Percentiles rank a stretch among this genome's conserved stretches.
Evolutionary conservation across 169 alveolate species (phyloP).

Genomic region (Plasmodium gonderi): DNA sequence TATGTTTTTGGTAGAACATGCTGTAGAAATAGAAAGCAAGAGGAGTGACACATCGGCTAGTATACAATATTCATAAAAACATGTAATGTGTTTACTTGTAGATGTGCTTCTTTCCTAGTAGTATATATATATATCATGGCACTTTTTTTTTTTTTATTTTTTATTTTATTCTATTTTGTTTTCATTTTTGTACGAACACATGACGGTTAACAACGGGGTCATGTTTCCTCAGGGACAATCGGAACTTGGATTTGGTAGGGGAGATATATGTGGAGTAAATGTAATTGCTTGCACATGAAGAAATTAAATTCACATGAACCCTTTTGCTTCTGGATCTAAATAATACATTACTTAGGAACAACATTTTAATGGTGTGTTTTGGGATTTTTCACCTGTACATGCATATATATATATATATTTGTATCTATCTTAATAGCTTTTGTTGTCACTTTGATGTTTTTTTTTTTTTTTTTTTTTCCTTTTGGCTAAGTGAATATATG

Average conservation of each 20-base stretch:
- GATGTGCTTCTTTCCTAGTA: too few species aligned
- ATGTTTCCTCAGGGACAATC: conserved; percentile 87
- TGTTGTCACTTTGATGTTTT: neutral
- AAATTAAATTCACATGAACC: conserved; percentile 82
- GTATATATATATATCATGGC: too few species aligned
- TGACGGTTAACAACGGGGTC: conserved; percentile 88
- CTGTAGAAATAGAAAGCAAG: conserved; percentile 11
- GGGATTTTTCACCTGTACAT: neutral
- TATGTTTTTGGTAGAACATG: conserved; percentile 58
- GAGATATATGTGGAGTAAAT: conserved; percentile 86
- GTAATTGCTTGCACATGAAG: conserved; percentile 87
- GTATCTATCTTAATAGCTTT: neutral
- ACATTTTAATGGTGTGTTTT: conserved; percentile 72
- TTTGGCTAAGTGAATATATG: too few species aligned
- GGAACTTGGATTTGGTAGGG: conserved; percentile 83
- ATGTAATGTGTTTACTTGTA: too few species aligned
- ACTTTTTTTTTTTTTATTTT: too few species aligned
- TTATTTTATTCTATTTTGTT: too few species aligned
- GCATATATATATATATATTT: neutral
- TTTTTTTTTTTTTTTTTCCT: neutral
- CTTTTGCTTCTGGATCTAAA: conserved; percentile 87
- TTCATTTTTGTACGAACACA: conserved; percentile 87
- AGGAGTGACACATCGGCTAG: neutral
- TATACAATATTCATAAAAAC: neutral
- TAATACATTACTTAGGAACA: conserved; percentile 79